phyloP scores from a whole-genome alignment of 2,329 filamentous ascomycete species.

The Corniculantispora saksenae region DNA sequence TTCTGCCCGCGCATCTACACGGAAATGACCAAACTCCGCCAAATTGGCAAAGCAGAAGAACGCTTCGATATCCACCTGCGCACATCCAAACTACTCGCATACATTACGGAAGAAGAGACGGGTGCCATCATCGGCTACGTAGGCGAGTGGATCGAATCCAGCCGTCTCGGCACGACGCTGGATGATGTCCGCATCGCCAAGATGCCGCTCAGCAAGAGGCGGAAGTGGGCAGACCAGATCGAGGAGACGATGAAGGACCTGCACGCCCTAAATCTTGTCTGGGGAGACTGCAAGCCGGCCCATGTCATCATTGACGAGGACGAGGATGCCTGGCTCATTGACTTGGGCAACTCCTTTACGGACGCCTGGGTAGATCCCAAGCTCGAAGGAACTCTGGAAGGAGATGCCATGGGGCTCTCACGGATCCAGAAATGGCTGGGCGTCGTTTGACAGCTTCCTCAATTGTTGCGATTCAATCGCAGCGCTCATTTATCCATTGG shows the following conservation, averaged over 20 bases:
- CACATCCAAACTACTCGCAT: not conserved
- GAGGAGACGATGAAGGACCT: not conserved
- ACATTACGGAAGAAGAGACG: not conserved
- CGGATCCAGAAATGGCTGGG: not conserved
- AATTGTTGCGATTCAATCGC: no score
- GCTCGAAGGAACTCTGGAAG: not conserved
- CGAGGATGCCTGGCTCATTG: not conserved
- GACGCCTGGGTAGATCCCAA: not conserved
- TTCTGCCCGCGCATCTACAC: no score
- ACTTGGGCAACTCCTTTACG: not conserved
- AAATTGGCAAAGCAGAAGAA: not conserved
- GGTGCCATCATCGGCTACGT: not conserved
- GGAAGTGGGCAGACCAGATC: conserved; percentile 1
- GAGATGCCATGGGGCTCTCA: not conserved
- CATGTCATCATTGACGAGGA: not conserved
- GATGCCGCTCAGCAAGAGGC: not conserved
- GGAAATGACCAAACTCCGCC: no score
- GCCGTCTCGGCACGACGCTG: not conserved
- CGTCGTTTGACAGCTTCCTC: no score
- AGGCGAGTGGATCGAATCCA: not conserved
- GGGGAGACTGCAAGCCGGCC: conserved; percentile 3
- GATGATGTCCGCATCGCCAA: not conserved
- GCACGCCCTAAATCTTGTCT: not conserved
- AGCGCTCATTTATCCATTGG: no score
- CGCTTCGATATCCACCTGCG: not conserved